Conservation (phyloP, 495 filamentous ascomycete species). For the Daldinia grandis region DNA sequence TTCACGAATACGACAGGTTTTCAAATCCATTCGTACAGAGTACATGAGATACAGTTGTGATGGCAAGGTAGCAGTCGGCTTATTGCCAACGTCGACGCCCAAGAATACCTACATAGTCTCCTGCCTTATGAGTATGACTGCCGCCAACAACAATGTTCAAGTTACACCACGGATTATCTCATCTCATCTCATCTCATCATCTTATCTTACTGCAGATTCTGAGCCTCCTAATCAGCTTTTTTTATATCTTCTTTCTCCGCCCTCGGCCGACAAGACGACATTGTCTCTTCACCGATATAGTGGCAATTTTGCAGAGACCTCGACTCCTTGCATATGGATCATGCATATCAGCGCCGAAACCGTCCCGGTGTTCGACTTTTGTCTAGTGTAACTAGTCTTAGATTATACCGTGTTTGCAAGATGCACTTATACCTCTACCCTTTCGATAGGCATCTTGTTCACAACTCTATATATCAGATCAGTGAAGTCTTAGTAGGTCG, state of each 20-base stretch:
- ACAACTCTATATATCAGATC: neutral
- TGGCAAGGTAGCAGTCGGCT: conserved; percentile 34
- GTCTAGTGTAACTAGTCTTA: neutral
- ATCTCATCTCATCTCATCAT: conserved; percentile 31
- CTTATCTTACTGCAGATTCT: conserved; percentile 17
- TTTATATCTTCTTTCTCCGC: conserved; percentile 14
- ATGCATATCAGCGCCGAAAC: conserved; percentile 40
- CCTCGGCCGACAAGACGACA: conserved; percentile 18
- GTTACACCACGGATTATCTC: conserved; percentile 21
- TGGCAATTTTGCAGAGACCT: conserved; percentile 33
- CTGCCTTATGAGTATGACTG: conserved; percentile 7
- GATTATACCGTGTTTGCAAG: neutral
- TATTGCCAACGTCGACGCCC: conserved; percentile 22
- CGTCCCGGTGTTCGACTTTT: conserved; percentile 27
- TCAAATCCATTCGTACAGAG: neutral
- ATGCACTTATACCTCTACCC: neutral
- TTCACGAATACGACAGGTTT: conserved; percentile 8
- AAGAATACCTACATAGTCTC: neutral
- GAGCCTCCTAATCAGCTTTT: conserved; percentile 23
- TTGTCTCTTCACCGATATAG: conserved; percentile 35
- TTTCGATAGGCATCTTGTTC: neutral
- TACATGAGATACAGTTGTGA: conserved; percentile 5
- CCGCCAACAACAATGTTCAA: neutral
- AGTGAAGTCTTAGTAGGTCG: neutral
- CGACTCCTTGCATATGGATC: conserved; percentile 37